A percentile compares a stretch with the other conserved stretches of the same genome.
These are phyloP conservation scores for Chlorella sorokiniana DNA, from an alignment of 139 green algal genomes.

Conservation along the genomic window DNA sequence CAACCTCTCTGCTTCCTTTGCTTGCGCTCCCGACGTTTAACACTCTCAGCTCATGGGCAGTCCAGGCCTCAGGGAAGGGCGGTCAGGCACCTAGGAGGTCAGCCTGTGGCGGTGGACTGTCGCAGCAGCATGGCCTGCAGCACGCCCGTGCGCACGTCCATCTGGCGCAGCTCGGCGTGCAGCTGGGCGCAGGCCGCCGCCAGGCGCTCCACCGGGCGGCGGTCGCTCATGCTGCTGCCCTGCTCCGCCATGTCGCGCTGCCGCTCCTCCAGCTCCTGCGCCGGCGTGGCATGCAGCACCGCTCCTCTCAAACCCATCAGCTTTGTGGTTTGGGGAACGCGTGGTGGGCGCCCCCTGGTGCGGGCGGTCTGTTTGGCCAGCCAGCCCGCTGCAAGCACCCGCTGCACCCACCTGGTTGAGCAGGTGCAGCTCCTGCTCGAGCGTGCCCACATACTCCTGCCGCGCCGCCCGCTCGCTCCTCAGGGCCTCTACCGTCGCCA, in stretches of 20 bases:
- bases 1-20: no score
- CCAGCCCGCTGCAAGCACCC: no score
- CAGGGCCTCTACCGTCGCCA: neutral
- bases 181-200: slow-evolving; percentile 75
- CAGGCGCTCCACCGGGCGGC: slow-evolving; percentile 73
- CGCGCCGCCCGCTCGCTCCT: neutral
- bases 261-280: slow-evolving; percentile 67
- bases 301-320: no score
- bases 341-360: no score
- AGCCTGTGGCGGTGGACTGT: neutral
- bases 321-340: no score
- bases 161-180: slow-evolving; percentile 66
- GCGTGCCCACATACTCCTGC: slow-evolving; percentile 6
- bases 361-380: no score
- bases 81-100: no score
- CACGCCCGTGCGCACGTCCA: slow-evolving; percentile 61
- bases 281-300: no score
- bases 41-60: no score
- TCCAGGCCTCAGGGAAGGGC: no score
- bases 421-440: slow-evolving; percentile 26
- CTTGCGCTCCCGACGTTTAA: no score
- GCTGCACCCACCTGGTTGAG: slow-evolving; percentile 36
- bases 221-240: slow-evolving; percentile 78
- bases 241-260: slow-evolving; percentile 73
- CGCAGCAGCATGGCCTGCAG: slow-evolving; percentile 21